Evolutionary conservation across 208 protist genomes (phyloP).

Genomic region (Herpetomonas tarakana): DNA sequence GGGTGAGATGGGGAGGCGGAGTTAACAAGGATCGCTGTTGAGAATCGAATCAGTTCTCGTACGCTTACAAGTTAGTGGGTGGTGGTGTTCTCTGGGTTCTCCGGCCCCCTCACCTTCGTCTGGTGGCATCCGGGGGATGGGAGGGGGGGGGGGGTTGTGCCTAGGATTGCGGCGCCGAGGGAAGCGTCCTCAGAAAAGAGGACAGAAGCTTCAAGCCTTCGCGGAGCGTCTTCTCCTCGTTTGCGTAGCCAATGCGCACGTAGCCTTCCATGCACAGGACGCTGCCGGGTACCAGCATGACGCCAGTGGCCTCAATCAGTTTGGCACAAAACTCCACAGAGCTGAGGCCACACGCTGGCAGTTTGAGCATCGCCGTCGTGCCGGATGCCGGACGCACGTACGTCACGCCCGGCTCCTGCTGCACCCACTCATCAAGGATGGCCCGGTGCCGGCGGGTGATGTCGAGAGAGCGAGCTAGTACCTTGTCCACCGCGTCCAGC

Average conservation of each 20-base stretch:
- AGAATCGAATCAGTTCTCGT: too few species aligned
- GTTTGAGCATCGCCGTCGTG: conserved; percentile 8
- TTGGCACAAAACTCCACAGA: conserved; percentile 8
- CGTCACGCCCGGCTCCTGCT: conserved; percentile 2
- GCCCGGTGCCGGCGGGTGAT: conserved; percentile 9
- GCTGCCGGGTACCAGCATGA: conserved; percentile 9
- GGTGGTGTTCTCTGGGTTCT: too few species aligned
- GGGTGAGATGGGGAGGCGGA: too few species aligned
- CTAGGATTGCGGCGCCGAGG: too few species aligned
- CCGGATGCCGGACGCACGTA: conserved; percentile 1
- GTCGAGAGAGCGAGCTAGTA: conserved; percentile 6
- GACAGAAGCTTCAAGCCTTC: conserved; percentile 5
- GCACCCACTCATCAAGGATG: conserved; percentile 2
- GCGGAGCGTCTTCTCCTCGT: not conserved
- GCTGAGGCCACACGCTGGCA: not conserved
- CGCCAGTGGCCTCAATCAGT: conserved; percentile 7
- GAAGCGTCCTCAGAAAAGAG: not conserved
- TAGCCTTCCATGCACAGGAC: conserved; percentile 12
- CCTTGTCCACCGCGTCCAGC: conserved; percentile 5
- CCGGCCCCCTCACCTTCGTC: too few species aligned
- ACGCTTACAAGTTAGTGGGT: too few species aligned
- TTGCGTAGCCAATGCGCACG: conserved; percentile 12
- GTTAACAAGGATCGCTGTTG: too few species aligned
- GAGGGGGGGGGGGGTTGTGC: too few species aligned
- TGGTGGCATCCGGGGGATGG: too few species aligned